These are phyloP conservation scores for Citrullus colocynthis DNA, from an alignment of 306 rosid species.

Conservation along the genomic window DNA sequence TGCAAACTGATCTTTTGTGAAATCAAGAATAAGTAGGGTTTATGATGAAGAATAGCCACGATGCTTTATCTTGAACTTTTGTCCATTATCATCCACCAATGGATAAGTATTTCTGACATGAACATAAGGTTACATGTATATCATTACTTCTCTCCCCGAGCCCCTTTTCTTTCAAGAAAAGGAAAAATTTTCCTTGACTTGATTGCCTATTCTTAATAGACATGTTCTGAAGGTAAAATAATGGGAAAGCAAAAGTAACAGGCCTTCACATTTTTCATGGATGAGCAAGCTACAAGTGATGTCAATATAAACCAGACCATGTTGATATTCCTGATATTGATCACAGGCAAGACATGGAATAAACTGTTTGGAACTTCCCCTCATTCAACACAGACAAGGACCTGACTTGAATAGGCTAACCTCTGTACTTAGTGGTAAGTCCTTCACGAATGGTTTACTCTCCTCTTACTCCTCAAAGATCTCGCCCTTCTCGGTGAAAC, in stretches of 20 bases:
- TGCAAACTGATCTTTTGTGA: not conserved
- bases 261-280: not conserved
- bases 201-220: not conserved
- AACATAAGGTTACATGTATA: not conserved
- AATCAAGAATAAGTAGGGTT: not conserved
- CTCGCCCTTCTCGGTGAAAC: not conserved
- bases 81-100: not conserved
- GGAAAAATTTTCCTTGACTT: not conserved
- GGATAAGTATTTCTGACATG: not conserved
- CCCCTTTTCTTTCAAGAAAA: not conserved
- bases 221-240: not conserved
- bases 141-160: not conserved
- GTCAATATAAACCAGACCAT: not conserved
- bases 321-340: slow-evolving; percentile 26
- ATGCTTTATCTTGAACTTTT: not conserved
- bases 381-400: slow-evolving; percentile 67
- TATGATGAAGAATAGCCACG: not conserved
- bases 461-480: not conserved
- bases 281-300: not conserved
- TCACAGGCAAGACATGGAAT: slow-evolving; percentile 73
- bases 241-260: not conserved
- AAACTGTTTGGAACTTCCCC: slow-evolving; percentile 94
- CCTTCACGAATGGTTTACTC: not conserved
- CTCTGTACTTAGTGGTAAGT: slow-evolving; percentile 47
- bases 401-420: slow-evolving; percentile 73